These are phyloP conservation scores for Camellia oleifera DNA, from an alignment of 179 eudicot genomes.

Conservation along the genomic window DNA sequence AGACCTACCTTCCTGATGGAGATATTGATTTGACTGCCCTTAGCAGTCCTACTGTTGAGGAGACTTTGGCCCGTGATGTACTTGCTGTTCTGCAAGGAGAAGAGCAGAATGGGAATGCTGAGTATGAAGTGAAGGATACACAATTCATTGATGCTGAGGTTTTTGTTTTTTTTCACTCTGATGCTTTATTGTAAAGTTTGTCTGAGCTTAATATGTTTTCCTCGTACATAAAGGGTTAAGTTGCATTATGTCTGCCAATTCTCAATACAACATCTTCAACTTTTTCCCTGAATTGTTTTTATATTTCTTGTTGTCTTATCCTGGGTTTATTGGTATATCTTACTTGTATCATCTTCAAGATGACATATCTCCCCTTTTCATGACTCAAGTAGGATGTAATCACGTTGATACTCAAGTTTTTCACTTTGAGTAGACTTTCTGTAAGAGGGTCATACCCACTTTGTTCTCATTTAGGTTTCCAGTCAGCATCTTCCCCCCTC, in stretches of 20 bases:
- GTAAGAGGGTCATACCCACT: neutral
- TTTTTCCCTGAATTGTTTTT: neutral
- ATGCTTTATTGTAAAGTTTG: slow-evolving; percentile 3
- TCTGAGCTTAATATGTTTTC: neutral
- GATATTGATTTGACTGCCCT: slow-evolving; percentile 61
- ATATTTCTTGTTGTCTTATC: neutral
- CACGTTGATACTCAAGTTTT: neutral
- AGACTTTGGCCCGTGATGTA: slow-evolving; percentile 35
- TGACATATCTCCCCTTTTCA: neutral
- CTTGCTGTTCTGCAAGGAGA: slow-evolving; percentile 33
- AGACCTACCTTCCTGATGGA: slow-evolving; percentile 63
- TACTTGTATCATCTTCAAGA: neutral
- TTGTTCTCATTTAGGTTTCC: neutral
- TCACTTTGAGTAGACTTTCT: neutral
- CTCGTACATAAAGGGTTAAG: neutral
- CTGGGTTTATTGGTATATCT: neutral
- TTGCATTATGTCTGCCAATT: slow-evolving; percentile 5
- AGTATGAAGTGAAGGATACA: slow-evolving; percentile 35
- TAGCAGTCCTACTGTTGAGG: slow-evolving; percentile 31
- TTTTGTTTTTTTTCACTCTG: slow-evolving; percentile 20
- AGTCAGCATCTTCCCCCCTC: neutral
- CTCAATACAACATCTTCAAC: neutral
- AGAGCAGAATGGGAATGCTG: slow-evolving; percentile 32
- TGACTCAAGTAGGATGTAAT: neutral
- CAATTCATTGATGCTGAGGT: slow-evolving; percentile 47